Evolutionary conservation across 2,329 filamentous ascomycete genomes (phyloP).

Genomic region (Colletotrichum sp.): DNA sequence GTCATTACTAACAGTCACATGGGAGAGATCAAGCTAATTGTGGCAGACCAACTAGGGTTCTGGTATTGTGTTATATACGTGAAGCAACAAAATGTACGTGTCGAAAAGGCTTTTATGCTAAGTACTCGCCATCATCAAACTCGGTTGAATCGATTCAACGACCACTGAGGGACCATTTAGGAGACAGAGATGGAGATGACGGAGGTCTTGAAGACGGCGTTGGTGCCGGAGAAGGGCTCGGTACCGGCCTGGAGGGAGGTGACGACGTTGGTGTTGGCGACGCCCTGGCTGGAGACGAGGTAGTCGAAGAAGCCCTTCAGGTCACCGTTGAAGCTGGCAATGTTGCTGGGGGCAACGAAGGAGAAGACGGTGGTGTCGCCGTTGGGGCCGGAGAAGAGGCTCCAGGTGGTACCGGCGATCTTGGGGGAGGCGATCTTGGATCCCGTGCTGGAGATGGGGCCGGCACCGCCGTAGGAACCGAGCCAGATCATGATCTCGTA

Average conservation of each 20-base stretch:
- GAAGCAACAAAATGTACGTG: neutral
- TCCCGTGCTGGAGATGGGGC: constrained; percentile 45
- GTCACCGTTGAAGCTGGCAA: constrained; percentile 58
- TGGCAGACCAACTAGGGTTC: neutral
- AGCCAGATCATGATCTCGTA: constrained; percentile 41
- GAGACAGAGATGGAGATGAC: constrained; percentile 10
- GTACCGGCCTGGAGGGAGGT: constrained; percentile 58
- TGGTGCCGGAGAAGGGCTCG: constrained; percentile 57
- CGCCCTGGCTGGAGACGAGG: constrained; percentile 48
- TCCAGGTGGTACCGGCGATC: constrained; percentile 56
- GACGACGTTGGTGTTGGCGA: constrained; percentile 55
- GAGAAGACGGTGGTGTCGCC: constrained; percentile 62
- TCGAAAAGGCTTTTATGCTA: neutral
- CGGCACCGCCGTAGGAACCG: constrained; percentile 22
- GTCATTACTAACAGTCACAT: neutral
- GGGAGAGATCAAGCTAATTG: neutral
- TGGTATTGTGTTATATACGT: neutral
- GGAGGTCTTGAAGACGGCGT: constrained; percentile 28
- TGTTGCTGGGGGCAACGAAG: constrained; percentile 42
- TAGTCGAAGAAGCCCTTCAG: constrained; percentile 60
- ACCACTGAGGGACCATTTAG: neutral
- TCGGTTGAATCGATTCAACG: neutral
- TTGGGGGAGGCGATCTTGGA: constrained; percentile 56
- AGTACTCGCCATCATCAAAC: neutral
- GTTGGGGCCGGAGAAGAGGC: constrained; percentile 61